phyloP scores from a whole-genome alignment of 306 rosid species.

The Spatholobus suberectus region DNA sequence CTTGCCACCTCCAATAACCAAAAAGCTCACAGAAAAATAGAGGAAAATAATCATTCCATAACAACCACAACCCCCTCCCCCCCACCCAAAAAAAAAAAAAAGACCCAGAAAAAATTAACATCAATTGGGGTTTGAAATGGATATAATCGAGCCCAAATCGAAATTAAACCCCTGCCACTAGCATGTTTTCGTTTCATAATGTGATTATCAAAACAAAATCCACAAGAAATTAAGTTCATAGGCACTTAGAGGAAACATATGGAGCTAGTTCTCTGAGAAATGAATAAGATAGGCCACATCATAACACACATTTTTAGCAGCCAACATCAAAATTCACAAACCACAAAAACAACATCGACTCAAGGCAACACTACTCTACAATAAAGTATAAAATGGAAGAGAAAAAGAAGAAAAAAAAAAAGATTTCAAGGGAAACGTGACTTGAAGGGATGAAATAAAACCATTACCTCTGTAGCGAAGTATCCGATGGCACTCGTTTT shows the following conservation, averaged over 20 bases:
- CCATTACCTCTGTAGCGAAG: neutral
- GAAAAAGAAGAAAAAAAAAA: too few relatives aligned
- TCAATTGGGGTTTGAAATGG: conserved; percentile 9
- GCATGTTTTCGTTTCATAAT: neutral
- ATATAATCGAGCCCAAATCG: neutral
- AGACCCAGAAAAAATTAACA: neutral
- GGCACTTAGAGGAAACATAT: neutral
- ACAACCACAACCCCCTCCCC: too few relatives aligned
- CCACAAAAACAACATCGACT: neutral
- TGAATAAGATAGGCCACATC: neutral
- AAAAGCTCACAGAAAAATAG: neutral
- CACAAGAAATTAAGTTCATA: neutral
- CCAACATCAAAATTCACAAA: neutral
- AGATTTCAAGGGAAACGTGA: neutral
- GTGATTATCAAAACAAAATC: neutral
- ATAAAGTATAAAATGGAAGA: neutral
- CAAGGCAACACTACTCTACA: neutral
- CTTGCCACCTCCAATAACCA: neutral
- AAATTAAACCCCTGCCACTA: neutral
- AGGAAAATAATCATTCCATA: neutral
- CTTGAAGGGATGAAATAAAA: neutral
- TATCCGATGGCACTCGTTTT: neutral
- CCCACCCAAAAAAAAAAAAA: neutral
- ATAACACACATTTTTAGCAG: neutral
- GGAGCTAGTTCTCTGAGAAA: neutral